Base-by-base conservation (phyloP, 2,329 filamentous ascomycete species). In the Aspergillus sojae region DNA sequence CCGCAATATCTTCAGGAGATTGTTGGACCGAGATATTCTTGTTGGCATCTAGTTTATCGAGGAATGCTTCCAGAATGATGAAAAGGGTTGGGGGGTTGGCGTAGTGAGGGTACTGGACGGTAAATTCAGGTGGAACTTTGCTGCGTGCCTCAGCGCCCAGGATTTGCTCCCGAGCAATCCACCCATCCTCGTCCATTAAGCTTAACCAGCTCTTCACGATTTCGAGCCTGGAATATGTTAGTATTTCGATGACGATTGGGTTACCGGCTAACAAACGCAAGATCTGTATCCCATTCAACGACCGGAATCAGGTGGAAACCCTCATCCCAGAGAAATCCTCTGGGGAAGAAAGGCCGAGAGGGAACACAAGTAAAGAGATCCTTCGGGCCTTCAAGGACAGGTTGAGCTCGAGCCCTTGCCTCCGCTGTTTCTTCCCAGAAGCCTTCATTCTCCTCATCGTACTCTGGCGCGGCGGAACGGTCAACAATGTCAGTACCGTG, bases 311-410 rank as follows among this genome's bases (percentile, higher is more conserved):
- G 83, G 74, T 99, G 95, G 79, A 98, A 99, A 0, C 95, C 95
- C 77, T 99, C 95, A 72, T 99, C 95, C 95, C 95, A 99, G 4
- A 98, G 84, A 77, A 99, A 99, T 0, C 95, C 95, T 65, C 95
- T 87, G 1, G 95, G 95, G 80, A 99, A 99, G 82, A 99, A 99
- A 0, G 95, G 92, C 5, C 95, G 85, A 10, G 94, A 98, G 0
- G 95, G 95, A 62, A 98, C 90, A 71, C 89, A 92, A 7, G 94
- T 96, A 76, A 94, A 98, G 2, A 99, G 86, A 76, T 97, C 92
- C 60, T 90, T 92, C 1, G 94, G 93, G 0, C 92, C 92, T 73
- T 96, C 93, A 0, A 90, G 79, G 64, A 88, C 83, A 67, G 93
- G 89, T 67, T 87, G 80, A 61, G 87, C 89, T 63, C 88, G 87